phyloP scores from a whole-genome alignment of 768 basidiomycete species.

The Rhizopogon salebrosus region DNA sequence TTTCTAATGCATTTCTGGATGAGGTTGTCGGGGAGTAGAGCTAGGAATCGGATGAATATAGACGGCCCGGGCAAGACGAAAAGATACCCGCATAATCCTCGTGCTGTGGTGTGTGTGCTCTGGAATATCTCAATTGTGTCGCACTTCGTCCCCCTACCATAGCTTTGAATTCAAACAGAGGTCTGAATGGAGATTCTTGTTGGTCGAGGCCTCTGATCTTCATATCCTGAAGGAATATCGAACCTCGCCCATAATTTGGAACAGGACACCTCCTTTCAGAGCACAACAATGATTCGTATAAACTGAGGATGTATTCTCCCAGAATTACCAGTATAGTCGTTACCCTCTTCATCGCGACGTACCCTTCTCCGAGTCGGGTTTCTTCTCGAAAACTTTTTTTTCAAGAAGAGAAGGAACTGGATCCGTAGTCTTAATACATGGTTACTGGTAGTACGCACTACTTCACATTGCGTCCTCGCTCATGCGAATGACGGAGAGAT shows the following conservation, averaged over 20 bases:
- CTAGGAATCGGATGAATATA: neutral
- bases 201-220: neutral
- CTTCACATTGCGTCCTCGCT: too few species aligned
- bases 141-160: neutral
- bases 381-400: too few species aligned
- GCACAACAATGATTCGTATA: too few species aligned
- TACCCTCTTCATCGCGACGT: neutral
- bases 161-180: neutral
- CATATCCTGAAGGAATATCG: neutral
- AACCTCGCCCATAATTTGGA: neutral
- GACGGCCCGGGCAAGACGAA: neutral
- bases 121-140: neutral
- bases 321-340: too few species aligned
- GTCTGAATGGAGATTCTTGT: too few species aligned
- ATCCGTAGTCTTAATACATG: too few species aligned
- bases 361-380: too few species aligned
- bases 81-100: neutral
- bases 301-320: too few species aligned
- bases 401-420: too few species aligned
- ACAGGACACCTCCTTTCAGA: neutral
- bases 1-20: constrained; percentile 81
- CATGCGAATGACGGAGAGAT: too few species aligned
- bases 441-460: too few species aligned
- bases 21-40: constrained; percentile 36
- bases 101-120: neutral